A percentile compares a stretch with the other conserved stretches of the same genome.
Evolutionary conservation across 371 early-diverging fungal genomes (phyloP).

Genomic region (Entomophthora muscae): DNA sequence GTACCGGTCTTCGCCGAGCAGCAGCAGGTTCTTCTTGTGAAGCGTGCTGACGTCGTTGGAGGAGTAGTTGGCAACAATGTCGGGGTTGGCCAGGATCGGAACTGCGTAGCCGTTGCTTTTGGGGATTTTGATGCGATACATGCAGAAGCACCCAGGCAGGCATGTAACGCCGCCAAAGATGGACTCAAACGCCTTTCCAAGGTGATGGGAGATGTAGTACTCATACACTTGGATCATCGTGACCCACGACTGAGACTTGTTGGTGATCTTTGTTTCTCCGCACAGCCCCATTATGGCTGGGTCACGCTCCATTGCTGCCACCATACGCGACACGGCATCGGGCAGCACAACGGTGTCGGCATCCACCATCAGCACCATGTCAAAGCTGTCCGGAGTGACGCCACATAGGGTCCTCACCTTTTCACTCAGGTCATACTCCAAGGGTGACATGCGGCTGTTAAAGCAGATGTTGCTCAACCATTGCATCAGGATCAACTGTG

Average conservation of each 20-base stretch:
- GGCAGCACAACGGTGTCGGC: conserved; percentile 80
- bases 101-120: conserved; percentile 50
- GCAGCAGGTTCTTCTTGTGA: conserved; percentile 95
- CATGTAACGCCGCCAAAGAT: conserved; percentile 92
- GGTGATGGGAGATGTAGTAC: conserved; percentile 89
- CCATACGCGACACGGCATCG: conserved; percentile 50
- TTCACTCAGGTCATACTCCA: conserved; percentile 85
- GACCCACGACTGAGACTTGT: conserved; percentile 61
- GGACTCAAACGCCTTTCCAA: conserved; percentile 80
- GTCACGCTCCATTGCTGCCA: conserved; percentile 59
- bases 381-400: conserved; percentile 66
- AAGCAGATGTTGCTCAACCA: conserved; percentile 84
- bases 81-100: conserved; percentile 76
- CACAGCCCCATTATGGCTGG: conserved; percentile 63
- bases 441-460: conserved; percentile 79
- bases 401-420: conserved; percentile 63
- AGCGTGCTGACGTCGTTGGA: conserved; percentile 88
- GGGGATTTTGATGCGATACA: conserved; percentile 69
- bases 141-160: conserved; percentile 91
- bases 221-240: conserved; percentile 81
- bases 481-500: conserved; percentile 92
- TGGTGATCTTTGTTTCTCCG: conserved; percentile 67
- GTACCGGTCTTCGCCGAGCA: conserved; percentile 97
- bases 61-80: conserved; percentile 81
- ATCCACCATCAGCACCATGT: conserved; percentile 89